Evolutionary conservation across 2,329 filamentous ascomycete species (phyloP).

Genomic region (Ophiostoma angusticollis): DNA sequence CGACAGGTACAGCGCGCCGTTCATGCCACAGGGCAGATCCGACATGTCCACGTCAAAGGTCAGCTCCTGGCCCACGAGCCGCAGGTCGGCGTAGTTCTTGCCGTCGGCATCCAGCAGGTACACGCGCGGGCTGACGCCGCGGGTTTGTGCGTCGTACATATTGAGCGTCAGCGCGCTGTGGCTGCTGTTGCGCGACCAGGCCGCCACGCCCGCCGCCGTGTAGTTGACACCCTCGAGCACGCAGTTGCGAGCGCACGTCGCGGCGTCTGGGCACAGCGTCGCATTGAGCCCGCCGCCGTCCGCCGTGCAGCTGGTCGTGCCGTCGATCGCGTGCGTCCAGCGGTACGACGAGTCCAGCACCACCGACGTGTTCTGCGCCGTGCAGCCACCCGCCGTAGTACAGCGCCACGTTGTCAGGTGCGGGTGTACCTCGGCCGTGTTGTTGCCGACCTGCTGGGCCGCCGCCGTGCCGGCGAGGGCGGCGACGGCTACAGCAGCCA

Average conservation of each 20-base stretch:
- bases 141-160: slow-evolving; percentile 8
- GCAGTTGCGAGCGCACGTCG: slow-evolving; percentile 11
- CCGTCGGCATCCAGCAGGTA: slow-evolving; percentile 43
- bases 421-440: slow-evolving; percentile 29
- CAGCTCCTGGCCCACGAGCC: slow-evolving; percentile 45
- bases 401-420: slow-evolving; percentile 38
- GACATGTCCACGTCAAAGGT: slow-evolving; percentile 52
- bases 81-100: slow-evolving; percentile 44
- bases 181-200: neutral
- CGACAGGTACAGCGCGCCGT: slow-evolving; percentile 50
- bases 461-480: neutral
- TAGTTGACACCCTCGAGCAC: slow-evolving; percentile 12
- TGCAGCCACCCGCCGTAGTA: slow-evolving; percentile 35
- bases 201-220: slow-evolving; percentile 5
- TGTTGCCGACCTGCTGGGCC: slow-evolving; percentile 10
- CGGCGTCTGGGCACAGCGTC: slow-evolving; percentile 10
- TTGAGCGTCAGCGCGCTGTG: slow-evolving; percentile 8
- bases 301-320: slow-evolving; percentile 3
- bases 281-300: slow-evolving; percentile 3
- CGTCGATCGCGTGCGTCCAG: slow-evolving; percentile 6
- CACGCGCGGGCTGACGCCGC: slow-evolving; percentile 27
- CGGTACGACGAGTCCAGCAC: slow-evolving; percentile 32
- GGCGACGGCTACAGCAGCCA: neutral
- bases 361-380: slow-evolving; percentile 31
- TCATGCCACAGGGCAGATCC: slow-evolving; percentile 48